phyloP scores from a whole-genome alignment of 1,139 yeast species.

The Lodderomyces pseudojiufengensis region DNA sequence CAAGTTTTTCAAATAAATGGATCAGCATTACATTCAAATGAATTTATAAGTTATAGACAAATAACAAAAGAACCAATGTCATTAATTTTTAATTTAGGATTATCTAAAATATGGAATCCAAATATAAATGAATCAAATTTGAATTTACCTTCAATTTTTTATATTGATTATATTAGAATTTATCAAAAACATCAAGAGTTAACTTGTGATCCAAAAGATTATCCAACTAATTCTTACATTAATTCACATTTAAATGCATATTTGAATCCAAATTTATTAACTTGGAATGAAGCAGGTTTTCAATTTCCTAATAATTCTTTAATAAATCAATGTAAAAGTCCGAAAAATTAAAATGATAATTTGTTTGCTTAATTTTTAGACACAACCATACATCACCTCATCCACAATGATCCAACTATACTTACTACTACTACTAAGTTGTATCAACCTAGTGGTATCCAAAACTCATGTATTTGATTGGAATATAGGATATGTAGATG shows the following conservation, averaged over 20 bases:
- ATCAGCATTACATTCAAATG: conserved; percentile 25
- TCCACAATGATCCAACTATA: background rate
- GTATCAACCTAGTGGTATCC: conserved; percentile 25
- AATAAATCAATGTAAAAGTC: conserved; percentile 15
- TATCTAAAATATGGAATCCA: conserved; percentile 25
- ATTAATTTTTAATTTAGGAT: conserved; percentile 25
- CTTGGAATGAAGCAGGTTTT: conserved; percentile 28
- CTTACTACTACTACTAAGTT: conserved; percentile 3
- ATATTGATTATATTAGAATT: conserved; percentile 25
- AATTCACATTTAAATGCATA: conserved; percentile 23
- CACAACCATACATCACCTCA: background rate
- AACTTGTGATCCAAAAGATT: conserved; percentile 27
- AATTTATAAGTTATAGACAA: conserved; percentile 26
- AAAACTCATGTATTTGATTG: conserved; percentile 65
- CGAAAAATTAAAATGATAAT: background rate
- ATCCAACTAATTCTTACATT: conserved; percentile 27
- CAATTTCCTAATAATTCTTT: conserved; percentile 21
- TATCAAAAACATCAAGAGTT: conserved; percentile 22
- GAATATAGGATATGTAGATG: conserved; percentile 67
- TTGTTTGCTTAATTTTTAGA: too few species aligned
- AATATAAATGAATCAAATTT: conserved; percentile 22
- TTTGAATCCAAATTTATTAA: conserved; percentile 20
- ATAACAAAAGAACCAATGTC: conserved; percentile 31
- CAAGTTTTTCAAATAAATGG: conserved; percentile 22
- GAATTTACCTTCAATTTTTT: conserved; percentile 24